A percentile compares a stretch with the other conserved stretches of the same genome.
These are phyloP conservation scores for Trametes versicolor DNA, from an alignment of 1,284 basidiomycete genomes.

Conservation along the genomic window DNA sequence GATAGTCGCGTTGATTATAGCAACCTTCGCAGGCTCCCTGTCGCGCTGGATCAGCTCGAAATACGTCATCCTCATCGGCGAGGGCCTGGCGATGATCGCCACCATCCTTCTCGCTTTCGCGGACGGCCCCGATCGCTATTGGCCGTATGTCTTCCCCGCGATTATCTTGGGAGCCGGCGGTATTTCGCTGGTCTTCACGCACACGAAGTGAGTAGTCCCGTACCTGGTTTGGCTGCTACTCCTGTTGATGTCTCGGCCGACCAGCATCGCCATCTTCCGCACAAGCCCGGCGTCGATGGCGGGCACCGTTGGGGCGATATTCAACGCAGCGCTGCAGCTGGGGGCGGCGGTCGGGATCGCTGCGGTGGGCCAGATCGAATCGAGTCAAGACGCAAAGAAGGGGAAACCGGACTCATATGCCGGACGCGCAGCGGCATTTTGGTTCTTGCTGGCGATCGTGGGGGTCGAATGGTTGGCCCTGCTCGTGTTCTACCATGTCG, in stretches of 20 bases:
- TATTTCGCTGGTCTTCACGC: constrained; percentile 44
- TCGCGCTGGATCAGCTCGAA: constrained; percentile 51
- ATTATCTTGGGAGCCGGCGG: constrained; percentile 57
- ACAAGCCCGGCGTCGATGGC: constrained; percentile 57
- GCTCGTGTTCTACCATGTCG: constrained; percentile 49
- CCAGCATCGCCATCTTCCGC: constrained; percentile 62
- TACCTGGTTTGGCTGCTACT: not conserved
- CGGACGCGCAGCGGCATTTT: constrained; percentile 57
- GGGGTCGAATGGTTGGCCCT: constrained; percentile 46
- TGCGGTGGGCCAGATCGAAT: constrained; percentile 57
- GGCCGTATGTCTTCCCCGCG: constrained; percentile 57
- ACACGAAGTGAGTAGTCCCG: constrained; percentile 46
- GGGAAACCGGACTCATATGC: constrained; percentile 46
- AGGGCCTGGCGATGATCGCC: constrained; percentile 49
- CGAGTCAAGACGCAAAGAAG: constrained; percentile 49
- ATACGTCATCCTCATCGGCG: constrained; percentile 54
- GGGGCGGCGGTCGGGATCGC: constrained; percentile 61
- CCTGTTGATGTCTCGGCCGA: not conserved
- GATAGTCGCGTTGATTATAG: constrained; percentile 46
- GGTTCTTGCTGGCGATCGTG: constrained; percentile 58
- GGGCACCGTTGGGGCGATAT: constrained; percentile 64
- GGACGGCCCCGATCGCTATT: constrained; percentile 54
- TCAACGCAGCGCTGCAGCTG: constrained; percentile 62
- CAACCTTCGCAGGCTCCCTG: constrained; percentile 50
- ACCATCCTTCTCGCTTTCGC: constrained; percentile 55